These are phyloP conservation scores for Erodium texanum DNA, from an alignment of 441 rosid genomes.

Conservation along the genomic window DNA sequence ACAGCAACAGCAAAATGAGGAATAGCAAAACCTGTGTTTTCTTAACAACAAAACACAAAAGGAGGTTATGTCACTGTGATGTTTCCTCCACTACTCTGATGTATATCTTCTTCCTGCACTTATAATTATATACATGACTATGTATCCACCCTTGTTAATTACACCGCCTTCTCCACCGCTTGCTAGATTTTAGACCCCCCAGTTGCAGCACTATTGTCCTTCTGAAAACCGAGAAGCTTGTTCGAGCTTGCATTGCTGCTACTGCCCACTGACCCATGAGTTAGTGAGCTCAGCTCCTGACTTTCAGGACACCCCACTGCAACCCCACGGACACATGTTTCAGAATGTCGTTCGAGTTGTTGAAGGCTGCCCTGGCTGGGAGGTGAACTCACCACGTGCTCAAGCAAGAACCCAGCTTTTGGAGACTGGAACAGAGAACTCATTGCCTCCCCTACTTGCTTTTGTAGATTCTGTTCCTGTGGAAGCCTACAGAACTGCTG, in stretches of 20 bases:
- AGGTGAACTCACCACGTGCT: neutral
- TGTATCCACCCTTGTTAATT: slow-evolving; percentile 5
- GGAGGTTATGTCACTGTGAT: neutral
- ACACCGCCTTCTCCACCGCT: neutral
- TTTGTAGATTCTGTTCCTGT: slow-evolving; percentile 2
- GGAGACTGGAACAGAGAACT: neutral
- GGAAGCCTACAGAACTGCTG: slow-evolving; percentile 7
- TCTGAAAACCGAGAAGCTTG: neutral
- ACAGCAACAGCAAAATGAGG: neutral
- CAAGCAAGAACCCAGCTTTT: neutral
- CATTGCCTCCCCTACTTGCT: slow-evolving; percentile 1
- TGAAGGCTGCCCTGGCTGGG: neutral
- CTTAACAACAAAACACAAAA: neutral
- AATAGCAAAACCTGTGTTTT: neutral
- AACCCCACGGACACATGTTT: neutral
- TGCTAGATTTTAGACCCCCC: neutral
- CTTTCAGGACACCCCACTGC: neutral
- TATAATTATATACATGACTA: neutral
- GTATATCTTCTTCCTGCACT: neutral
- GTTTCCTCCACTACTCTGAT: neutral
- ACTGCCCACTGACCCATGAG: slow-evolving; percentile 9
- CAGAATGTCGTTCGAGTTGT: neutral
- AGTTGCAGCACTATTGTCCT: neutral
- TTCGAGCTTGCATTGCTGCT: neutral
- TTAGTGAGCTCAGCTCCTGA: neutral